Conservation (phyloP, 2,329 filamentous ascomycete genomes). For the Stagonosporopsis rhizophila region DNA sequence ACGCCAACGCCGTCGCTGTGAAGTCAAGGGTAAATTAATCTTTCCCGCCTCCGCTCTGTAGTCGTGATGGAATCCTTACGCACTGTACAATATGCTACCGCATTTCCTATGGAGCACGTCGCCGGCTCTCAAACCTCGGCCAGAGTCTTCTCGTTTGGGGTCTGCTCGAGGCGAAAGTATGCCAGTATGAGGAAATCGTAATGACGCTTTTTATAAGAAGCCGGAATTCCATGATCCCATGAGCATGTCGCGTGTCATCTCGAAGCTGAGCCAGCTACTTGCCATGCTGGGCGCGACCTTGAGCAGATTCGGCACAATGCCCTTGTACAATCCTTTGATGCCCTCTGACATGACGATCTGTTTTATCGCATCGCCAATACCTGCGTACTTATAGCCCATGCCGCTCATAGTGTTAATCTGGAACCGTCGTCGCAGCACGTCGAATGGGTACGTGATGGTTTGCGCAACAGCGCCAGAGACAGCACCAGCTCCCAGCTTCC, state of each 20-base stretch:
- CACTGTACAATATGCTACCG: background rate
- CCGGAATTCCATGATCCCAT: slow-evolving; percentile 54
- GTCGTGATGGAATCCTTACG: background rate
- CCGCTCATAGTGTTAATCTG: slow-evolving; percentile 99
- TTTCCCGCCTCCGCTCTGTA: background rate
- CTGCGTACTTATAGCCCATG: slow-evolving; percentile 95
- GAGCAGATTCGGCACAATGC: slow-evolving; percentile 90
- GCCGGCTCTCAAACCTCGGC: background rate
- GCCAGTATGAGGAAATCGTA: too few relatives aligned
- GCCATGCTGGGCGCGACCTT: slow-evolving; percentile 99
- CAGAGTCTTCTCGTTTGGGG: background rate
- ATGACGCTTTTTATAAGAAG: slow-evolving; percentile 37
- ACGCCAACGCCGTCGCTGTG: slow-evolving; percentile 16
- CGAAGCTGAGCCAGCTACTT: slow-evolving; percentile 96
- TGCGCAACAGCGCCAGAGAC: slow-evolving; percentile 96
- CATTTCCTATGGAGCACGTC: background rate
- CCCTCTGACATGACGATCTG: slow-evolving; percentile 87
- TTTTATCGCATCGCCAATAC: slow-evolving; percentile 80
- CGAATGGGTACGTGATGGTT: slow-evolving; percentile 97
- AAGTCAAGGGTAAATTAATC: background rate
- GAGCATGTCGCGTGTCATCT: slow-evolving; percentile 88
- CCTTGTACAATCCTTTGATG: slow-evolving; percentile 87
- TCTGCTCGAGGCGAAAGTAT: background rate
- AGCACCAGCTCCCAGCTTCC: slow-evolving; percentile 88
- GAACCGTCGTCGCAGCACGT: slow-evolving; percentile 90